Percentiles rank a stretch among this genome's conserved stretches.
These are phyloP conservation scores for Pelargonium cotyledonis DNA, from an alignment of 441 rosid genomes.

Conservation along the genomic window DNA sequence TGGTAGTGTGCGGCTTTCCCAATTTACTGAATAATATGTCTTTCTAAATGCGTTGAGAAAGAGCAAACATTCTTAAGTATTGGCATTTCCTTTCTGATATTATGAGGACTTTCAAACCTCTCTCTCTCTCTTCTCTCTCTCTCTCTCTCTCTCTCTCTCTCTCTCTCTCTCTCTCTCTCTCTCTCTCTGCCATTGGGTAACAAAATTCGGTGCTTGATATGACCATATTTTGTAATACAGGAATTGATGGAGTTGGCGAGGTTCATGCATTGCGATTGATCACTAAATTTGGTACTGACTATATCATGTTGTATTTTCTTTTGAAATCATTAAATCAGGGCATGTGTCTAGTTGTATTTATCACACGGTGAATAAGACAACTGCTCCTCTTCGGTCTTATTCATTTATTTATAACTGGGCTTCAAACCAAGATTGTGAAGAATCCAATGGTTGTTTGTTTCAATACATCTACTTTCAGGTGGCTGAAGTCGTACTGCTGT, in stretches of 20 bases:
- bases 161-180: too few species aligned
- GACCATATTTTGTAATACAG: conserved; percentile 38
- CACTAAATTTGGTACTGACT: conserved; percentile 56
- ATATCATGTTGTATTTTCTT: conserved; percentile 8
- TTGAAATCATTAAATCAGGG: conserved; percentile 1
- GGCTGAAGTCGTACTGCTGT: too few species aligned
- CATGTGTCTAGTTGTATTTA: background rate
- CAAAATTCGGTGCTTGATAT: conserved; percentile 17
- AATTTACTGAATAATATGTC: background rate
- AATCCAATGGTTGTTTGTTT: too few species aligned
- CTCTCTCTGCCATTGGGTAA: background rate
- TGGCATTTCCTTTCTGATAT: background rate
- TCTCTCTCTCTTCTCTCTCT: too few species aligned
- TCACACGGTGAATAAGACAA: background rate
- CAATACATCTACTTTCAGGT: too few species aligned
- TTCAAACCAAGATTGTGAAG: too few species aligned
- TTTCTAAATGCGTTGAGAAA: background rate
- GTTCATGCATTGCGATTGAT: conserved; percentile 75
- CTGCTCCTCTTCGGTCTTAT: too few species aligned
- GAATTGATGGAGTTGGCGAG: conserved; percentile 80
- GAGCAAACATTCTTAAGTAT: background rate
- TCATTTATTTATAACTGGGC: too few species aligned
- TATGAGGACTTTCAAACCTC: background rate
- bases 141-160: too few species aligned
- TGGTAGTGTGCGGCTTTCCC: background rate